Evolutionary conservation across 306 rosid genomes (phyloP).

Genomic region (Vicia sativa): DNA sequence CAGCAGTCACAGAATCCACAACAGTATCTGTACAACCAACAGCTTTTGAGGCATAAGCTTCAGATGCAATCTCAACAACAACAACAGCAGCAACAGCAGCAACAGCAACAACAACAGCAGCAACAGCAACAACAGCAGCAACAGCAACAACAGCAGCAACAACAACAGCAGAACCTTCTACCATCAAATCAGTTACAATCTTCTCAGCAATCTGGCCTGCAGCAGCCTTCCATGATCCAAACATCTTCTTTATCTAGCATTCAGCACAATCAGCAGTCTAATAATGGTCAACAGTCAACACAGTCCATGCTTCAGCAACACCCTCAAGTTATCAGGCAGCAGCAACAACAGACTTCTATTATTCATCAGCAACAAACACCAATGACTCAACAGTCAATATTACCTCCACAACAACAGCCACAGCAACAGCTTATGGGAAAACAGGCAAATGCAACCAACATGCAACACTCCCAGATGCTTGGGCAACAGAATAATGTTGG

Average conservation of each 20-base stretch:
- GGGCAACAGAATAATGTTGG: constrained; percentile 74
- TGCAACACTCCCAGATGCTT: constrained; percentile 69
- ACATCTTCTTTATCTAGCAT: constrained; percentile 59
- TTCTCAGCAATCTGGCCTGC: constrained; percentile 82
- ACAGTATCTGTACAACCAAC: constrained; percentile 67
- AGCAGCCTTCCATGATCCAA: constrained; percentile 67
- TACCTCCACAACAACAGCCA: constrained; percentile 70
- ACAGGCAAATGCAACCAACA: constrained; percentile 72
- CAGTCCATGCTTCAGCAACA: constrained; percentile 87
- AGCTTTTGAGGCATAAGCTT: constrained; percentile 65
- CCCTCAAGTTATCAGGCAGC: constrained; percentile 89
- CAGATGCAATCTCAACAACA: constrained; percentile 50
- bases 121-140: neutral
- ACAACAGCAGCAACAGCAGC: no score
- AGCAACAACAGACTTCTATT: constrained; percentile 70
- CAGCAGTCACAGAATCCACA: constrained; percentile 79
- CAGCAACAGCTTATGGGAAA: constrained; percentile 62
- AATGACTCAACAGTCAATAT: constrained; percentile 67
- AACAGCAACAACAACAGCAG: no score
- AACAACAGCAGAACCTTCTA: constrained; percentile 69
- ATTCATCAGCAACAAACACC: constrained; percentile 68
- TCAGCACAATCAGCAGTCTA: constrained; percentile 81
- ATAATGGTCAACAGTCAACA: constrained; percentile 68
- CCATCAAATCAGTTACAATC: constrained; percentile 81
- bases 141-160: constrained; percentile 51